Percentiles rank a stretch among this genome's conserved stretches.
phyloP scores from a whole-genome alignment of 2,329 filamentous ascomycete genomes.

The Pseudogymnoascus sp. region DNA sequence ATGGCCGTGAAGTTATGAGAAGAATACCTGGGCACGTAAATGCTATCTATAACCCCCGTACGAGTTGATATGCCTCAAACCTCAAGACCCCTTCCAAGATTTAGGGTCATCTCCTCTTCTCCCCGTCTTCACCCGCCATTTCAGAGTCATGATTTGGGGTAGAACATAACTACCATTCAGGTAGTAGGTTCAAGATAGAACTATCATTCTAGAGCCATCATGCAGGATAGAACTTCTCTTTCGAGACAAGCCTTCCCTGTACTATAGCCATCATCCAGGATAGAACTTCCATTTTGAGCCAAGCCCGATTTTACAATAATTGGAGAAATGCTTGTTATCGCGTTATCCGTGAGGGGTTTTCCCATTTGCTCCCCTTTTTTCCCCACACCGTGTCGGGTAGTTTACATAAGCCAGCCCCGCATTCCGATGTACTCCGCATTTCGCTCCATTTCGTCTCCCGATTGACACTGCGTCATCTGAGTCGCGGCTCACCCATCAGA shows the following conservation, averaged over 20 bases:
- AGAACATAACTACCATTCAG: not conserved
- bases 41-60: not conserved
- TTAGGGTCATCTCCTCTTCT: not conserved
- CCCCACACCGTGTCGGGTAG: not conserved
- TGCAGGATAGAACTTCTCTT: not conserved
- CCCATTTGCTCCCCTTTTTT: not conserved
- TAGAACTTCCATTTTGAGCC: not conserved
- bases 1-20: not conserved
- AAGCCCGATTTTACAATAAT: not conserved
- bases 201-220: not conserved
- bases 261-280: not conserved
- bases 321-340: constrained; percentile 5
- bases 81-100: not conserved
- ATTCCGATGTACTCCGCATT: not conserved
- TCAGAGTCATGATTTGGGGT: not conserved
- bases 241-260: not conserved
- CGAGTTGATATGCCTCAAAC: not conserved
- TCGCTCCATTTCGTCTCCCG: not conserved
- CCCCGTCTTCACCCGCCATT: not conserved
- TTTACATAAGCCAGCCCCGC: constrained; percentile 1
- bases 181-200: not conserved
- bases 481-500: not conserved
- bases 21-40: not conserved
- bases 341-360: not conserved
- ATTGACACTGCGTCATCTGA: constrained; percentile 2